Conservation (phyloP, 768 basidiomycete species). For the Naganishia vishniacii region DNA sequence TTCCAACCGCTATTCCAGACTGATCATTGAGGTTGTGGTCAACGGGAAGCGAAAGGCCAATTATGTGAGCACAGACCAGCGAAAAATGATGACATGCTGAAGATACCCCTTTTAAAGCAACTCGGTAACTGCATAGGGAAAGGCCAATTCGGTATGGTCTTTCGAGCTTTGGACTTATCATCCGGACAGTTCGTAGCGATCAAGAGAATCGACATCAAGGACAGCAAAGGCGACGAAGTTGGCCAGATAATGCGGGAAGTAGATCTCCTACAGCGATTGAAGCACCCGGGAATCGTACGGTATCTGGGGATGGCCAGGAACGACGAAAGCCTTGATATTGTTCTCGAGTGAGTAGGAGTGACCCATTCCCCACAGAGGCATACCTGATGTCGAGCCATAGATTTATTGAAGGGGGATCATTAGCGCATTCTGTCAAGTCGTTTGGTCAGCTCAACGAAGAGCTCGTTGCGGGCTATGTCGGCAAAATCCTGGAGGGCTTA, state of each 20-base stretch:
- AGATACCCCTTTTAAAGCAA: conserved; percentile 71
- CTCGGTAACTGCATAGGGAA: conserved; percentile 94
- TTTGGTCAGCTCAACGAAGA: conserved; percentile 90
- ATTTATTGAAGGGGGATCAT: conserved; percentile 92
- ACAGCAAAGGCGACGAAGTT: conserved; percentile 83
- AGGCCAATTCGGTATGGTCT: conserved; percentile 94
- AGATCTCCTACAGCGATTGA: conserved; percentile 79
- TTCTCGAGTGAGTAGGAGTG: conserved; percentile 71
- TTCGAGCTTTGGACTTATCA: conserved; percentile 84
- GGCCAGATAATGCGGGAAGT: conserved; percentile 90
- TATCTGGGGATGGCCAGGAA: conserved; percentile 95
- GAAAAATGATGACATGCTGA: neutral
- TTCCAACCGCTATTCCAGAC: neutral
- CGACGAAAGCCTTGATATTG: conserved; percentile 78
- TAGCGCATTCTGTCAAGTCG: conserved; percentile 84
- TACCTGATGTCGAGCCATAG: conserved; percentile 50
- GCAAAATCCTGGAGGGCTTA: conserved; percentile 92
- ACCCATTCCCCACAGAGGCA: neutral
- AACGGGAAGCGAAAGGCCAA: conserved; percentile 18
- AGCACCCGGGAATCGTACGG: conserved; percentile 92
- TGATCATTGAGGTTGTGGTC: conserved; percentile 8
- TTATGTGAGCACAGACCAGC: conserved; percentile 13
- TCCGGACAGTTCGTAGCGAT: conserved; percentile 99
- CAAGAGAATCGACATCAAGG: conserved; percentile 85
- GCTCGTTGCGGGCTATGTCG: conserved; percentile 85